A percentile compares a stretch with the other conserved stretches of the same genome.
phyloP scores from a whole-genome alignment of 2,329 filamentous ascomycete genomes.

The Onygenales sp. region DNA sequence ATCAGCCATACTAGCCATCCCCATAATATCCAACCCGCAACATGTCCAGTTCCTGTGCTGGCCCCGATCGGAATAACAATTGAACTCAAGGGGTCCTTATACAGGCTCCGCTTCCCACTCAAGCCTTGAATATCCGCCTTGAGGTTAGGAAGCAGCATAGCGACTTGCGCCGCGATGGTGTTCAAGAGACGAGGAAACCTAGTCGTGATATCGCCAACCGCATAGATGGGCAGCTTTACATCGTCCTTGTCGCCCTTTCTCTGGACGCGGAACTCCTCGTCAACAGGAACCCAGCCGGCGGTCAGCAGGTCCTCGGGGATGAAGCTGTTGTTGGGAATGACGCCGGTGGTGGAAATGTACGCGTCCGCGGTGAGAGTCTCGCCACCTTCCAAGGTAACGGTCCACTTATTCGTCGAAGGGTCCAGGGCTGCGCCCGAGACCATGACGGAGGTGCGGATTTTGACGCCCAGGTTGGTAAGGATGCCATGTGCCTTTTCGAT shows the following conservation, averaged over 20 bases:
- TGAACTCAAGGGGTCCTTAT: background rate
- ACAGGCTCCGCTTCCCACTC: slow-evolving; percentile 6
- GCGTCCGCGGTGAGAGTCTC: slow-evolving; percentile 16
- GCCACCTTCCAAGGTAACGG: slow-evolving; percentile 6
- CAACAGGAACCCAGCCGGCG: slow-evolving; percentile 14
- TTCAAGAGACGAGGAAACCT: slow-evolving; percentile 4
- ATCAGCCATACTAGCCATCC: slow-evolving; percentile 9
- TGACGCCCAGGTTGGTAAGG: slow-evolving; percentile 7
- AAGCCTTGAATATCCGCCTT: slow-evolving; percentile 10
- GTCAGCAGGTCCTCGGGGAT: slow-evolving; percentile 11
- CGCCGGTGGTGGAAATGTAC: slow-evolving; percentile 13
- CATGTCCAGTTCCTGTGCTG: slow-evolving; percentile 9
- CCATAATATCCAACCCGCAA: slow-evolving; percentile 6
- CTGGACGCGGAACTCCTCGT: slow-evolving; percentile 10
- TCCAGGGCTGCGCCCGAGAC: slow-evolving; percentile 6
- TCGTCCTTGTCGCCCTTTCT: background rate
- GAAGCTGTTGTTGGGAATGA: slow-evolving; percentile 14
- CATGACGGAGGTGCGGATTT: slow-evolving; percentile 6
- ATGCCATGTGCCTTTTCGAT: slow-evolving; percentile 5
- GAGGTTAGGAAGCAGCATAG: slow-evolving; percentile 9
- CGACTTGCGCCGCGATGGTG: slow-evolving; percentile 4
- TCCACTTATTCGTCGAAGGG: slow-evolving; percentile 7
- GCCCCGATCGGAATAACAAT: slow-evolving; percentile 10
- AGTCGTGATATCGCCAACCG: slow-evolving; percentile 11
- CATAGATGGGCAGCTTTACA: slow-evolving; percentile 8